Evolutionary conservation across 2,329 filamentous ascomycete species (phyloP), one percentile per base, ranked within the genome.

Genomic region (Berkeleyomyces rouxiae): DNA sequence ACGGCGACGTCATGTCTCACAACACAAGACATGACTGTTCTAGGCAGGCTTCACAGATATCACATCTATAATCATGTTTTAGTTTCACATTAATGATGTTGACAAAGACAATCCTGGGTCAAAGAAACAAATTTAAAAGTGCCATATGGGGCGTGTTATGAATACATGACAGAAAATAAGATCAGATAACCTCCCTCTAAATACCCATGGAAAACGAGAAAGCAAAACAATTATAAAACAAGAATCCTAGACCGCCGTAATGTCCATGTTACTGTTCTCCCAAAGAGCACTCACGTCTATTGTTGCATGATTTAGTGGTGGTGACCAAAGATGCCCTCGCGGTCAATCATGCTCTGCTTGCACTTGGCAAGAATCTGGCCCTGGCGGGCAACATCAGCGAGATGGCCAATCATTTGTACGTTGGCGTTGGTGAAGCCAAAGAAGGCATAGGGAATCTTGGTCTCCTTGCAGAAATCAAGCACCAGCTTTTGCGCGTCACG

Each of bases 341-440:
- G 49, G 16, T 61, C 55, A 49, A 65, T 65, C 57, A 67, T 63
- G 3, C 59, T 64, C 16, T 65, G 81, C 70, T 88, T 85, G 69
- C 88, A 92, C 72, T 90, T 88, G 51, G 84, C 81, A 67, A 91
- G 75, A 63, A 92, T 88, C 61, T 82, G 81, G 10, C 88, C 87
- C 74, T 95, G 90, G 69, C 84, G 84, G 36, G 86, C 85, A 1
- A 96, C 85, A 69, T 96, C 88, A 3, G 82, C 86, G 58, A 96
- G 77, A 53, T 83, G 79, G 13, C 86, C 79, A 68, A 96, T 82
- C 10, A 96, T 89, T 67, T 88, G 79, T 72, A 85, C 85, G 72
- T 93, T 96, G 4, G 90, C 87, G 67, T 90, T 83, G 16, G 88
- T 82, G 70, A 96, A 96, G 0, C 88, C 89, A 69, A 91, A 91